Base-by-base conservation (phyloP, 768 basidiomycete species). In the Boletus coccyginus region DNA sequence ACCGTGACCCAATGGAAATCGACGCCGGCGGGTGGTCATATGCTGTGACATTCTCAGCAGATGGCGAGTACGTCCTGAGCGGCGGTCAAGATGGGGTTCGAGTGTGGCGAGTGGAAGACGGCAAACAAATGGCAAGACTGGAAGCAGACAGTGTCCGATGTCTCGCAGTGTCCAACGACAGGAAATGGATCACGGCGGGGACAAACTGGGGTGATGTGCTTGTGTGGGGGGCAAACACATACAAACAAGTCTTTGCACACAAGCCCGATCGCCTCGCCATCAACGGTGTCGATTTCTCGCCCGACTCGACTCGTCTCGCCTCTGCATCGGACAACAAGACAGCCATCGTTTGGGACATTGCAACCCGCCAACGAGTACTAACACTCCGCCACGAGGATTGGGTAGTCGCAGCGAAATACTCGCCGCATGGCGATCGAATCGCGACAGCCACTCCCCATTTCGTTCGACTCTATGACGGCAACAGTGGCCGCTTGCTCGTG, bases 211-310 rank as follows among this genome's bases (percentile, higher is more conserved):
- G 42, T 13, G 1, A 24, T 0, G 11, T 57, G n/a, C 10, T 16
- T 24, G 21, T 53, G 2, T 54, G 52, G 52, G 46, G 53, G 2
- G 46, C 41, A 17, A 13, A 45, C 17, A 50, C 52, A 16, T 27
- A 57, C 49, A 21, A 50, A 31, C 19, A 13, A 5, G 36, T 50
- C 14, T 42, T 41, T 2, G 2, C 2, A 5, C 27, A 16, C 17
- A 27, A 1, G n/a, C n/a, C n/a, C 2, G 21, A 39, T 10, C 5
- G 6, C 21, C 21, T 39, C 21, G 4, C 12, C 32, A 11, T 33
- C 19, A 0, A 10, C 12, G 55, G 12, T 1, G 36, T 59, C 31
- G 58, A 59, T 17, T 59, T 56, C 41, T 42, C 54, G 5, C 50
- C 54, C 16, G 50, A 59, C 50, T 43, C 46, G 16, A 39, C 35